Conservation (phyloP, 2,329 filamentous ascomycete species). For the Sporothrix brasiliensis region DNA sequence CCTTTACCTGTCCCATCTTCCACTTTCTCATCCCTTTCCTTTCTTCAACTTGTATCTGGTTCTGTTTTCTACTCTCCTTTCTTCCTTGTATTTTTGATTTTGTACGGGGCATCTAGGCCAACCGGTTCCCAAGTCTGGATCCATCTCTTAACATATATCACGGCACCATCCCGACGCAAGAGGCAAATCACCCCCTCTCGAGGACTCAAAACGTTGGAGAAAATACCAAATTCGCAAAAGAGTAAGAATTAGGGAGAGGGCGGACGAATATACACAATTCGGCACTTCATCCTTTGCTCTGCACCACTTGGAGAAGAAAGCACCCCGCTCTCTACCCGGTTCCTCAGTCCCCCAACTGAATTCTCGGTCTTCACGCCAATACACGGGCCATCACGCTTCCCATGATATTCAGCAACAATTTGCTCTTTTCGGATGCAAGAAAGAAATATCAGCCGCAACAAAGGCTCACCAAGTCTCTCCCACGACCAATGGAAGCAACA, state of each 20-base stretch:
- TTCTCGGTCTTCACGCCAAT: background rate
- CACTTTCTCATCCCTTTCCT: background rate
- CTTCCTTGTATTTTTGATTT: background rate
- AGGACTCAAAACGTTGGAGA: background rate
- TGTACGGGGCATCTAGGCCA: background rate
- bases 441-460: background rate
- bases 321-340: background rate
- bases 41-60: background rate
- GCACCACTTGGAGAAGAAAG: background rate
- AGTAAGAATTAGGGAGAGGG: background rate
- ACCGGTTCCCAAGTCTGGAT: background rate
- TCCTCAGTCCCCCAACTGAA: background rate
- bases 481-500: slow-evolving; percentile 28
- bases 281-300: background rate
- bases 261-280: background rate
- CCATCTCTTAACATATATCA: background rate
- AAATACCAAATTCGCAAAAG: background rate
- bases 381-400: background rate
- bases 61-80: background rate
- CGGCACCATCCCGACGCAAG: background rate
- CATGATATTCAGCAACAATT: background rate
- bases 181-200: background rate
- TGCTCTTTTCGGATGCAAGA: background rate
- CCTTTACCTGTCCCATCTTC: background rate
- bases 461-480: background rate